Evolutionary conservation across 106 monocot species (phyloP), one percentile per base, ranked within the genome.

Genomic region (Alisma plantagoaquatica): DNA sequence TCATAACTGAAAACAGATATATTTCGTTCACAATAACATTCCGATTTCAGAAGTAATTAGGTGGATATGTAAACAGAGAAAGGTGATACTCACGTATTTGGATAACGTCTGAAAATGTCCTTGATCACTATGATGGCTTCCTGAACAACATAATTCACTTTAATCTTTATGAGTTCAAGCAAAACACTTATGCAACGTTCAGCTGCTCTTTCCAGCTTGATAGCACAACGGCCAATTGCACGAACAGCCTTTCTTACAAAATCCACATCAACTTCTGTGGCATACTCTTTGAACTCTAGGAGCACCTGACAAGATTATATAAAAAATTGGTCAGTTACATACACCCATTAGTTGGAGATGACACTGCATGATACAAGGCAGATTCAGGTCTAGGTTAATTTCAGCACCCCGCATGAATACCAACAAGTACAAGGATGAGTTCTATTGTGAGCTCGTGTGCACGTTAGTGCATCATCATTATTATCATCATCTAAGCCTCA

Each of bases 261-360:
- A 66, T 98, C 96, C 1, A 98, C 90, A 98, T 98, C 96, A 31
- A 98, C 96, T 82, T 98, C 96, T 27, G 96, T 98, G 20, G 96
- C 96, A 79, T 98, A 98, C 30, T 98, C 96, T 78, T 98, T 98
- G 58, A 98, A 90, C 65, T 98, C 96, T 80, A 98, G 74, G 19
- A 98, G 43, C 71, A 98, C 90, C 96, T 98, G 66, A 21, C 63
- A 47, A 27, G 27, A 14, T 38, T 38, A n/a, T n/a, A n/a, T n/a
- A n/a, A n/a, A n/a, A n/a, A n/a, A n/a, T n/a, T n/a, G n/a, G n/a
- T n/a, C n/a, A n/a, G n/a, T n/a, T n/a, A n/a, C n/a, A n/a, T n/a
- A n/a, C n/a, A n/a, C n/a, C n/a, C n/a, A n/a, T n/a, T n/a, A n/a
- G n/a, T n/a, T n/a, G n/a, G n/a, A n/a, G n/a, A n/a, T n/a, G n/a